Base-by-base conservation (phyloP, 495 filamentous ascomycete species). In the Cercophora samala region DNA sequence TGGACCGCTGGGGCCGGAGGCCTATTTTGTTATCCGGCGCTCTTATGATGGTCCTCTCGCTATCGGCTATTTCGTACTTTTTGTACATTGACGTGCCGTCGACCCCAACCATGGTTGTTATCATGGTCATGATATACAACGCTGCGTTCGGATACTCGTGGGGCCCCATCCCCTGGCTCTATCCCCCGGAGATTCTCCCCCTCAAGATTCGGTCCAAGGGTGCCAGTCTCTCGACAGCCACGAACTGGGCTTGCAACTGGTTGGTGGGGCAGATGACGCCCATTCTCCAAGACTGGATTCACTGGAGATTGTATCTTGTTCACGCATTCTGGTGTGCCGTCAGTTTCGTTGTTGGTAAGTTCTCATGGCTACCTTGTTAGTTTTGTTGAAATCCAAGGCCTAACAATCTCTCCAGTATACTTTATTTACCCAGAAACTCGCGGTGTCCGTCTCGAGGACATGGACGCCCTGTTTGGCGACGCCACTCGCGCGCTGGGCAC, bases 201-300 rank as follows among this genome's bases (percentile, higher is more conserved):
- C 83, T 99, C 67, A 98, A 96, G 78, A 97, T 99, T 73, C 88
- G 95, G 64, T 97, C 95, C 21, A 99, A 99, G 80, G 95, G 95
- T 66, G 96, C 95, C 60, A 97, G 93, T 81, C 80, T 99, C 71
- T 98, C 95, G 66, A 99, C 95, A 1, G 95, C 95, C 21, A 85
- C 93, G 9, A 99, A 99, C 74, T 99, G 96, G 96, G 92, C 94
- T 3, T 98, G 95, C 80, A 99, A 99, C 74, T 99, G 92, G 91
- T 83, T 98, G 5, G 96, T 98, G 26, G 96, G 95, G 54, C 90
- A 93, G 76, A 86, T 98, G 80, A 99, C 95, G 8, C 95, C 95
- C 2, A 85, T 98, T 67, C 81, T 98, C 54, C 95, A 98, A 76
- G 91, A 92, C 66, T 86, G 82, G 77, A 97, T 99, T 66, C 87